Evolutionary conservation across 495 filamentous ascomycete species (phyloP), one percentile per base, ranked within the genome.

Genomic region (Aeminium ludgeri): DNA sequence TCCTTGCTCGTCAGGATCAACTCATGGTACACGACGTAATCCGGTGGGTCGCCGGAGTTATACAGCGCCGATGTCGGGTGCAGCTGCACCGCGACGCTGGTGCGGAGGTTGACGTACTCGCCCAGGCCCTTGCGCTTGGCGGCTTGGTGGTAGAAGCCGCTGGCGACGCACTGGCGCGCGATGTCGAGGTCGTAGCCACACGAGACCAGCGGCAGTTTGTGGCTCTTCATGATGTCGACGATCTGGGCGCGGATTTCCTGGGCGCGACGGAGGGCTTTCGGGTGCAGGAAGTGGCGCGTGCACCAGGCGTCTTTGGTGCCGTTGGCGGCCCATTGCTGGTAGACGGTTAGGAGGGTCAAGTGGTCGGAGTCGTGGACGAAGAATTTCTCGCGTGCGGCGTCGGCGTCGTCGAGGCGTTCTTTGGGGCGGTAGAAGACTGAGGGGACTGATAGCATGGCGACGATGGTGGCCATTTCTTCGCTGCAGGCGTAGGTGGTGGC

Each of bases 21-120:
- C 60, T 99, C 91, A 63, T 99, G 91, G 61, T 96, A 99, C 20
- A 99, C 77, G 18, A 99, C 86, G 52, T 95, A 95, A 53, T 96
- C 87, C 0, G 91, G 91, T 20, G 95, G 69, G 59, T 89, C 89
- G 3, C 89, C 87, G 1, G 89, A 69, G 29, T 86, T 87, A 55
- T 91, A 96, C 6, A 99, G 67, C 6, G 87, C 82, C 49, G 77
- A 84, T 1, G 91, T 96, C 18, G 91, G 87, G 59, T 96, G 91
- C 36, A 99, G 64, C 51, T 92, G 82, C 42, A 96, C 82, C 8
- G 81, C 86, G 6, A 99, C 86, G 48, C 78, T 85, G 0, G 91
- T 99, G 34, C 91, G 75, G 20, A 99, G 66, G 59, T 96, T 99
- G 65, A 91, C 76, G 59, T 95, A 99, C 62, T 96, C 91, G 38